Evolutionary conservation across 768 basidiomycete species (phyloP), one percentile per base, ranked within the genome.

Genomic region (Leccinum barrowsii): DNA sequence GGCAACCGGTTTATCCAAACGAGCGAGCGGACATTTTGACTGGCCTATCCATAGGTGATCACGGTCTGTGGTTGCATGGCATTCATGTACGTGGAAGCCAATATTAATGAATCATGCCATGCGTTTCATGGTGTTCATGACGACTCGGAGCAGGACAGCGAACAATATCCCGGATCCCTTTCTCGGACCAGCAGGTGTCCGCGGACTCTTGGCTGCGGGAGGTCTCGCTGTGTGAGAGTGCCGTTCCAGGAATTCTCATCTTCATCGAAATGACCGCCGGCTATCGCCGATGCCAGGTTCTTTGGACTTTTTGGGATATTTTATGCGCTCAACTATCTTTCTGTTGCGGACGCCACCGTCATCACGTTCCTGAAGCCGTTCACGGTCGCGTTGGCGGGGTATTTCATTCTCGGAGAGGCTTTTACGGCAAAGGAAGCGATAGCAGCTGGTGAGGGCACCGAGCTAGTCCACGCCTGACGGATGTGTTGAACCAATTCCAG

Each of bases 321-420:
- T 68, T 87, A 83, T 65, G 84, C 89, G 1, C 74, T 92, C 10
- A 79, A 84, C 70, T 90, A 87, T 70, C 79, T 94, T 4, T 87
- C 89, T 0, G 76, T 94, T 0, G 87, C 88, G 1, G 92, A 94
- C 67, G 83, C 89, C 0, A 86, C 85, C 0, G 87, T 89, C 4
- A 74, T 96, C 49, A 85, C 85, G 0, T 94, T 93, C 74, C 76
- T 94, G 4, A 70, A 80, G 1, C 93, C 93, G 0, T 79, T 86
- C 54, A 77, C 78, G 40, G 87, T 85, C 0, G 85, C 83, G 0
- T 67, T 90, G 7, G 74, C 84, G 4, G 91, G 84, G 3, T 80
- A 82, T 13, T 62, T 89, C 2, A 76, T 89, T 17, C 70, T 90
- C 13, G 79, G 81, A 26, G 92, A 94, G 64, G 70, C 66, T 0